A percentile compares a stretch with the other conserved stretches of the same genome.
Conservation (phyloP, 2,329 filamentous ascomycete species). For the Colletotrichum aenigma region DNA sequence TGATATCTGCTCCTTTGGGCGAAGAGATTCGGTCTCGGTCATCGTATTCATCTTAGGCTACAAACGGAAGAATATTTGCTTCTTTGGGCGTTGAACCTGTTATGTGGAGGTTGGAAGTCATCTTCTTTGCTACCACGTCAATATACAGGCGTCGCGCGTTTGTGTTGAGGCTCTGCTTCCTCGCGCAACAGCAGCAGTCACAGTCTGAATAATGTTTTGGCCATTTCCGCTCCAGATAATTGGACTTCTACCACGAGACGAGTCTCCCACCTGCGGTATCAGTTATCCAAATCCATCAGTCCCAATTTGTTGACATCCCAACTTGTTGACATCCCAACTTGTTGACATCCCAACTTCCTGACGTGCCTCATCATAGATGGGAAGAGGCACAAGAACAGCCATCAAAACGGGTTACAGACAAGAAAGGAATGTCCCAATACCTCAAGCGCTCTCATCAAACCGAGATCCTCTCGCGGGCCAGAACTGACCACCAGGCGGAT, state of each 20-base stretch:
- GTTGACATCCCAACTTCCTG: background rate
- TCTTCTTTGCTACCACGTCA: background rate
- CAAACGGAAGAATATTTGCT: background rate
- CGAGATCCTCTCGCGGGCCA: rapidly evolving
- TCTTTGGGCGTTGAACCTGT: background rate
- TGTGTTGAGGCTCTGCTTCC: background rate
- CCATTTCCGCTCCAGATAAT: background rate
- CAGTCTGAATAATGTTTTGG: rapidly evolving
- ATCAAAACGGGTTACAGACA: background rate
- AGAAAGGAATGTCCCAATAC: rapidly evolving
- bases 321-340: rapidly evolving
- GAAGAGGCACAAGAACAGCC: too few relatives aligned
- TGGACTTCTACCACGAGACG: rapidly evolving
- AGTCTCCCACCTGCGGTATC: rapidly evolving
- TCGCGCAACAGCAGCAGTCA: background rate
- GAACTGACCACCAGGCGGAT: background rate
- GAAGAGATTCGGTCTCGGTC: background rate
- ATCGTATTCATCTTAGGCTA: background rate
- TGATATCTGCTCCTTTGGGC: background rate
- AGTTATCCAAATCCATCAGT: background rate
- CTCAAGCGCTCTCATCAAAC: background rate
- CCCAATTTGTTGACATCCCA: background rate
- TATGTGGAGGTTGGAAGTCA: background rate
- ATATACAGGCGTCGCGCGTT: too few relatives aligned
- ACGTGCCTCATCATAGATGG: too few relatives aligned